A percentile compares a stretch with the other conserved stretches of the same genome.
phyloP scores from a whole-genome alignment of 495 filamentous ascomycete genomes.

The Penicillium manginii region DNA sequence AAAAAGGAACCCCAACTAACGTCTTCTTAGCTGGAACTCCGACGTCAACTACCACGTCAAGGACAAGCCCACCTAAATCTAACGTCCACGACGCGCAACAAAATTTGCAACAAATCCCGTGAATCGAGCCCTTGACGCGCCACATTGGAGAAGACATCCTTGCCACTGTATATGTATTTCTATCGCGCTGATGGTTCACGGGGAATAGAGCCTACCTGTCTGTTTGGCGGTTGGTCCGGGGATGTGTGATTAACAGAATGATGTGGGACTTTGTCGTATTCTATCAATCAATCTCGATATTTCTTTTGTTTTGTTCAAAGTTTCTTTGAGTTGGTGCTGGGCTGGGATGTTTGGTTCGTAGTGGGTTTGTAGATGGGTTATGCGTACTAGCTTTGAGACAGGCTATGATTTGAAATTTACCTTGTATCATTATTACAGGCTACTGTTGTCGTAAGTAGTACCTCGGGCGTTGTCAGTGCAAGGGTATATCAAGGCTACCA shows the following conservation, averaged over 20 bases:
- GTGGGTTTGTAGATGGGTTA: neutral
- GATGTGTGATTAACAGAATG: conserved; percentile 21
- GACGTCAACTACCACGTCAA: conserved; percentile 96
- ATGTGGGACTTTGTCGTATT: conserved; percentile 22
- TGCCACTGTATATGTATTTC: conserved; percentile 31
- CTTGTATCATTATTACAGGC: too few species aligned
- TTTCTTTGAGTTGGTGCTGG: neutral
- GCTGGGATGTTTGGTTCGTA: neutral
- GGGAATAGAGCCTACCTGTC: conserved; percentile 16
- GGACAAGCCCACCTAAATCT: conserved; percentile 67
- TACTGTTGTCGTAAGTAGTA: too few species aligned
- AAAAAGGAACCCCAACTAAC: conserved; percentile 22
- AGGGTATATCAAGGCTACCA: too few species aligned
- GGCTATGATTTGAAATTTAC: too few species aligned
- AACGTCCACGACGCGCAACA: neutral
- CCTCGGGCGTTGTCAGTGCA: too few species aligned
- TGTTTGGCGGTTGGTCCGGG: conserved; percentile 2
- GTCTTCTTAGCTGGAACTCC: conserved; percentile 78
- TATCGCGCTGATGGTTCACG: conserved; percentile 24
- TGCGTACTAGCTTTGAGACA: neutral
- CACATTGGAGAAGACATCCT: conserved; percentile 17
- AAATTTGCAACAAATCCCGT: conserved; percentile 8
- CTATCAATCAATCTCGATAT: conserved; percentile 16
- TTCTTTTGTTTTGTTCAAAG: conserved; percentile 14
- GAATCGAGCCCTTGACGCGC: conserved; percentile 11